These are phyloP conservation scores for Aureobasidium sp. DNA, from an alignment of 2,329 filamentous ascomycete genomes.

Conservation along the genomic window DNA sequence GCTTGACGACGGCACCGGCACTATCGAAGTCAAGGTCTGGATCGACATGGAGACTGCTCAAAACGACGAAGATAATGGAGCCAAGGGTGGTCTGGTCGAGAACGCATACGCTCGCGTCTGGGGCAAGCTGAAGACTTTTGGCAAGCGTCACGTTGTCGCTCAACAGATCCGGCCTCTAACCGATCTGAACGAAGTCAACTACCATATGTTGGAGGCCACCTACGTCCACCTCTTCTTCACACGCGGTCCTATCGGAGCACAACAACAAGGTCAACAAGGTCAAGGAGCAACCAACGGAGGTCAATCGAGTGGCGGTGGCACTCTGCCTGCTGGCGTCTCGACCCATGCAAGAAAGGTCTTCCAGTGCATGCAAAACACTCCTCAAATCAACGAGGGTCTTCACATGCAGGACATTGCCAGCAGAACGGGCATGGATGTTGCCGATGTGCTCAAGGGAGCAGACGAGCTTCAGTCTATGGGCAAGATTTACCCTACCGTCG, in stretches of 20 bases:
- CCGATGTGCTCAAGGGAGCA: slow-evolving; percentile 67
- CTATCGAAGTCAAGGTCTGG: slow-evolving; percentile 88
- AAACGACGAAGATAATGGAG: slow-evolving; percentile 29
- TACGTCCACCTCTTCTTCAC: slow-evolving; percentile 81
- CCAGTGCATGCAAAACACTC: slow-evolving; percentile 57
- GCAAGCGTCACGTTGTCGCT: slow-evolving; percentile 73
- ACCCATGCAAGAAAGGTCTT: slow-evolving; percentile 62
- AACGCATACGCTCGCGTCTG: slow-evolving; percentile 80
- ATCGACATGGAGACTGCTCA: slow-evolving; percentile 56
- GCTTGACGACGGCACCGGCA: slow-evolving; percentile 89
- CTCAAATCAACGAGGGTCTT: slow-evolving; percentile 73
- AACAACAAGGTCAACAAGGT: slow-evolving; percentile 13
- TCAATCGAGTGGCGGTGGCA: slow-evolving; percentile 23
- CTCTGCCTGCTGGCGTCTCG: slow-evolving; percentile 44
- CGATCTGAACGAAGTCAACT: slow-evolving; percentile 88
- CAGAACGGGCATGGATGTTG: slow-evolving; percentile 56
- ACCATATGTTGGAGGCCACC: slow-evolving; percentile 84
- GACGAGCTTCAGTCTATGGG: slow-evolving; percentile 72
- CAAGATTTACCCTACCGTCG: slow-evolving; percentile 81
- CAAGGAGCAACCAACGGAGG: slow-evolving; percentile 32
- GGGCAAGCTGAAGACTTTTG: slow-evolving; percentile 77
- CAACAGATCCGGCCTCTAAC: slow-evolving; percentile 72
- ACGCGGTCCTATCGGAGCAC: slow-evolving; percentile 52
- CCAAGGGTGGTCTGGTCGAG: slow-evolving; percentile 54
- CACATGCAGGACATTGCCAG: slow-evolving; percentile 71